Evolutionary conservation across 176 grass and related monocot species (phyloP).

Genomic region (Avena sativa): DNA sequence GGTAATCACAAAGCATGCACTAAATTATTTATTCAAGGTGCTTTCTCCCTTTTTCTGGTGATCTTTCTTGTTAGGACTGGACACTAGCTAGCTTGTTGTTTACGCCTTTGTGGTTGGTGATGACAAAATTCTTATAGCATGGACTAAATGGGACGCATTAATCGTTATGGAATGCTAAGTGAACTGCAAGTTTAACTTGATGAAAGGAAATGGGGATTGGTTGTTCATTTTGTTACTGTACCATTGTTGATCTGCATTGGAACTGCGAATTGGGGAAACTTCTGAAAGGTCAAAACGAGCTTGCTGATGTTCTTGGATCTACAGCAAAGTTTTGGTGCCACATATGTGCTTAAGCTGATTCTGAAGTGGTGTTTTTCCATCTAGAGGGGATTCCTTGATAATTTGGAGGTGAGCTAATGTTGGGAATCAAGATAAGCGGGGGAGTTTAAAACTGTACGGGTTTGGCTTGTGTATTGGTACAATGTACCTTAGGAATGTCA

Average conservation of each 20-base stretch:
- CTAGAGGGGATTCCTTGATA: neutral
- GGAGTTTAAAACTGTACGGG: neutral
- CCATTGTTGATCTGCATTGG: neutral
- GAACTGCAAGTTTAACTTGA: conserved; percentile 2
- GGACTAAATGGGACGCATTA: neutral
- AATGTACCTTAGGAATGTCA: neutral
- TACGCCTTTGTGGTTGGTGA: conserved; percentile 38
- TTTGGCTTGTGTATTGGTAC: neutral
- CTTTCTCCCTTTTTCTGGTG: conserved; percentile 3
- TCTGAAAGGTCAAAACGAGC: neutral
- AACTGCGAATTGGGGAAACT: neutral
- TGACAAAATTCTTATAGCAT: conserved; percentile 17
- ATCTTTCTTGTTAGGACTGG: conserved; percentile 22
- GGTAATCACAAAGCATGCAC: neutral
- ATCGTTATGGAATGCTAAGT: conserved; percentile 10
- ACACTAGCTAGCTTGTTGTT: conserved; percentile 8
- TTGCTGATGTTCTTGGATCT: neutral
- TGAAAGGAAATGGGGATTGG: conserved; percentile 27
- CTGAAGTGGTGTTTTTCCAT: conserved; percentile 1
- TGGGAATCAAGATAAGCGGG: neutral
- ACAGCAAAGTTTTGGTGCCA: neutral
- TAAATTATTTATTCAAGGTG: neutral
- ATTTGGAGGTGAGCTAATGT: neutral
- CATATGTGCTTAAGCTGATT: conserved; percentile 14
- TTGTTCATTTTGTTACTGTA: neutral